Evolutionary conservation across 352 stramenopile species (phyloP).

Genomic region (Phytophthora lateralis): DNA sequence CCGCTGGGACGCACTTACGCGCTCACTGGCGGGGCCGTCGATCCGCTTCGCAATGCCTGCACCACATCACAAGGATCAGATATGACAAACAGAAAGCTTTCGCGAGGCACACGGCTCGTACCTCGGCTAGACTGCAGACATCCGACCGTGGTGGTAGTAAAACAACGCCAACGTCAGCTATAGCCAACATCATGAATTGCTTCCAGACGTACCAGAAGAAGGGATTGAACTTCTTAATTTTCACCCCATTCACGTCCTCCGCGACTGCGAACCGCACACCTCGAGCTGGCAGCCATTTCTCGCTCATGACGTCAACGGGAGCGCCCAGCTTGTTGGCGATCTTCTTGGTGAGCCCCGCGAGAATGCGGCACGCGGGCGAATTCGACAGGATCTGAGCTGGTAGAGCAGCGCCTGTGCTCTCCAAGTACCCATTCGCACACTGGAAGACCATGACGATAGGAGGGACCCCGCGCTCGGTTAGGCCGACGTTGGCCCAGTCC

Average conservation of each 20-base stretch:
- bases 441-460: conserved; percentile 69
- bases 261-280: conserved; percentile 30
- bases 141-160: not conserved
- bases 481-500: conserved; percentile 69
- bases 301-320: conserved; percentile 84
- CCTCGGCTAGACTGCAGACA: conserved; percentile 16
- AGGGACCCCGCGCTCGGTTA: conserved; percentile 69
- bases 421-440: conserved; percentile 48
- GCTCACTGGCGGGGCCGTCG: conserved; percentile 1
- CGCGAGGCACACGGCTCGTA: not conserved
- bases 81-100: not conserved
- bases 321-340: conserved; percentile 81
- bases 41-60: conserved; percentile 18
- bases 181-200: not conserved
- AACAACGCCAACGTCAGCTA: not conserved
- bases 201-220: conserved; percentile 61
- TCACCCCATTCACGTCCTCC: conserved; percentile 5
- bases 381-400: conserved; percentile 65
- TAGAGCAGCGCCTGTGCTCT: conserved; percentile 55
- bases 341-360: conserved; percentile 85
- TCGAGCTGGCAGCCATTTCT: conserved; percentile 72
- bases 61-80: not conserved
- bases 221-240: conserved; percentile 70
- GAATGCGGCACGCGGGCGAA: conserved; percentile 71
- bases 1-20: not conserved